A percentile compares a stretch with the other conserved stretches of the same genome.
These are phyloP conservation scores for Rhododendron mucronatum DNA, from an alignment of 148 eudicot genomes.

Conservation along the genomic window DNA sequence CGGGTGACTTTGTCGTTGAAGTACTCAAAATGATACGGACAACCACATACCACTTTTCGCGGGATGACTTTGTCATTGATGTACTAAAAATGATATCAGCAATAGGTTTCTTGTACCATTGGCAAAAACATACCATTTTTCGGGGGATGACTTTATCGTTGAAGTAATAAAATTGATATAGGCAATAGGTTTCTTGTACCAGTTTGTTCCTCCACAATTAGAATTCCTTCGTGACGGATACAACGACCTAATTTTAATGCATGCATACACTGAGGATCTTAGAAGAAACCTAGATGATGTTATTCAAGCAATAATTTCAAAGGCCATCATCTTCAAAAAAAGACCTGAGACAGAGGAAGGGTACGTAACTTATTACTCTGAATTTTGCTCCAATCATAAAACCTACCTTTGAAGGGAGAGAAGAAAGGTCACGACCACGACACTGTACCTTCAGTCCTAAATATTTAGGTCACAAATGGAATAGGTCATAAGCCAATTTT, in stretches of 20 bases:
- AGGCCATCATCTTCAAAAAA: background rate
- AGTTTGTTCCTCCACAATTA: background rate
- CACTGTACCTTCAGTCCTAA: background rate
- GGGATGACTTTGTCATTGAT: too few relatives aligned
- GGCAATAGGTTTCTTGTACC: background rate
- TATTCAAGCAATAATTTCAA: background rate
- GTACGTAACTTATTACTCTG: background rate
- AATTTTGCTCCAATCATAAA: background rate
- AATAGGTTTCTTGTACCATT: too few relatives aligned
- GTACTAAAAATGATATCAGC: too few relatives aligned
- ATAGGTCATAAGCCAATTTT: background rate
- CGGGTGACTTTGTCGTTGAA: too few relatives aligned
- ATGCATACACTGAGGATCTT: background rate
- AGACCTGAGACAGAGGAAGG: background rate
- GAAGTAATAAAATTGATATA: background rate
- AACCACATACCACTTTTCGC: too few relatives aligned
- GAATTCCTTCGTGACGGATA: background rate
- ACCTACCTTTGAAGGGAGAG: background rate
- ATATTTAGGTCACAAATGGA: background rate
- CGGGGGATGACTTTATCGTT: background rate
- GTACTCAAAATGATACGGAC: too few relatives aligned
- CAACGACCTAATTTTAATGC: background rate
- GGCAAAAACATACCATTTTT: too few relatives aligned
- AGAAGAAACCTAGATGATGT: background rate
- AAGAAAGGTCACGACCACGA: slow-evolving; percentile 9